A percentile compares a stretch with the other conserved stretches of the same genome.
Evolutionary conservation across 805 yeast genomes (phyloP).

Genomic region (Yarrowia phangngaensis): DNA sequence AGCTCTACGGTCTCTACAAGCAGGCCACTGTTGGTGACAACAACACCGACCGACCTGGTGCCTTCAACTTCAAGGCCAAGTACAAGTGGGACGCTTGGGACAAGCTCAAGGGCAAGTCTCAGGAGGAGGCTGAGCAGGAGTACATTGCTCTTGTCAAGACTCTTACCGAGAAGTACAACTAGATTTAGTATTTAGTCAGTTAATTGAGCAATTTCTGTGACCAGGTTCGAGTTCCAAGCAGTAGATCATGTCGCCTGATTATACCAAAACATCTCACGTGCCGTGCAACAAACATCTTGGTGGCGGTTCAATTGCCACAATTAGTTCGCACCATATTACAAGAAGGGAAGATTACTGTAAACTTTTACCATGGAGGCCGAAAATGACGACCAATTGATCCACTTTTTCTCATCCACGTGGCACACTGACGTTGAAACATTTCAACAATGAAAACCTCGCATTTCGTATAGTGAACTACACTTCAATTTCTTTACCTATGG

Average conservation of each 20-base stretch:
- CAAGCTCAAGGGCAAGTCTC: conserved; percentile 74
- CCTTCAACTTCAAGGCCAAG: conserved; percentile 90
- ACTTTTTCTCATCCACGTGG: too few species aligned
- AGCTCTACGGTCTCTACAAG: conserved; percentile 85
- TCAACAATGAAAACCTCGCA: too few species aligned
- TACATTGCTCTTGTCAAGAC: conserved; percentile 42
- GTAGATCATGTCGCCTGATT: background rate
- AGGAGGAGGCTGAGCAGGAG: conserved; percentile 86
- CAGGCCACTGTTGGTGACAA: conserved; percentile 98
- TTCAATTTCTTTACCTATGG: too few species aligned
- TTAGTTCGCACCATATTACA: too few species aligned
- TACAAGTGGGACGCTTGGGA: conserved; percentile 99
- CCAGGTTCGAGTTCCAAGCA: too few species aligned
- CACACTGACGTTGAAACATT: too few species aligned
- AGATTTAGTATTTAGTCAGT: background rate
- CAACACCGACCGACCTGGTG: conserved; percentile 79
- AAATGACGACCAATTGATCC: too few species aligned
- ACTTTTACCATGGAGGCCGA: too few species aligned
- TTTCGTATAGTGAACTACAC: too few species aligned
- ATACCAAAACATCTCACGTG: background rate
- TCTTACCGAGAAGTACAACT: conserved; percentile 34
- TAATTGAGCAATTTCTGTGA: background rate
- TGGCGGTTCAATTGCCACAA: too few species aligned
- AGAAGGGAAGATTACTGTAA: too few species aligned
- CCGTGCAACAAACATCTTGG: too few species aligned